Conservation (phyloP, 108 stramenopile species). For the Cyclotella baltica region DNA sequence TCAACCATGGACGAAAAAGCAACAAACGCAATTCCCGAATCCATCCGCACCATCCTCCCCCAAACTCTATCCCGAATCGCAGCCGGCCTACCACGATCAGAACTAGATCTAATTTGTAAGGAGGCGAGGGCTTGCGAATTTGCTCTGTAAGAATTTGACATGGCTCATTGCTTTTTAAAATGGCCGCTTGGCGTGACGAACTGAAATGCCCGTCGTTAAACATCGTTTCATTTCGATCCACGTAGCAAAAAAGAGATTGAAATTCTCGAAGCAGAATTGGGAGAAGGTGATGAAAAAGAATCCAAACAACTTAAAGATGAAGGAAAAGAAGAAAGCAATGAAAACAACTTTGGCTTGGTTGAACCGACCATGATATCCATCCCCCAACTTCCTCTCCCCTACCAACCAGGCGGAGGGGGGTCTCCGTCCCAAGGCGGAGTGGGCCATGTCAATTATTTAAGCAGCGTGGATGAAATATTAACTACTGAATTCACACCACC, state of each 20-base stretch:
- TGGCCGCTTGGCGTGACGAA: no score
- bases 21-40: slow-evolving; percentile 2
- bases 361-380: slow-evolving; percentile 45
- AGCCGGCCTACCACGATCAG: slow-evolving; percentile 67
- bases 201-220: background rate
- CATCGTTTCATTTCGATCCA: background rate
- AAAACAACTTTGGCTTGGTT: slow-evolving; percentile 6
- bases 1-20: background rate
- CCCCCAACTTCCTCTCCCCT: slow-evolving; percentile 39
- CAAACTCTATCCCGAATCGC: slow-evolving; percentile 68
- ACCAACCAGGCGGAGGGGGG: slow-evolving; percentile 42
- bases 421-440: background rate
- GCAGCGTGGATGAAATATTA: slow-evolving; percentile 58
- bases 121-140: slow-evolving; percentile 77
- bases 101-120: slow-evolving; percentile 65
- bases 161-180: background rate
- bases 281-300: slow-evolving; percentile 13
- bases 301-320: background rate
- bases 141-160: slow-evolving; percentile 56
- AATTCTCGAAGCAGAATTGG: slow-evolving; percentile 58
- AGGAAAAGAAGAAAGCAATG: background rate
- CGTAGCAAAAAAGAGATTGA: slow-evolving; percentile 59
- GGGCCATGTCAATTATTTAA: slow-evolving; percentile 35
- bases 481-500: slow-evolving; percentile 71
- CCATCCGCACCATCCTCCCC: slow-evolving; percentile 35